Base-by-base conservation (phyloP, 2,329 filamentous ascomycete genomes). In the Aspergillus glaucus region DNA sequence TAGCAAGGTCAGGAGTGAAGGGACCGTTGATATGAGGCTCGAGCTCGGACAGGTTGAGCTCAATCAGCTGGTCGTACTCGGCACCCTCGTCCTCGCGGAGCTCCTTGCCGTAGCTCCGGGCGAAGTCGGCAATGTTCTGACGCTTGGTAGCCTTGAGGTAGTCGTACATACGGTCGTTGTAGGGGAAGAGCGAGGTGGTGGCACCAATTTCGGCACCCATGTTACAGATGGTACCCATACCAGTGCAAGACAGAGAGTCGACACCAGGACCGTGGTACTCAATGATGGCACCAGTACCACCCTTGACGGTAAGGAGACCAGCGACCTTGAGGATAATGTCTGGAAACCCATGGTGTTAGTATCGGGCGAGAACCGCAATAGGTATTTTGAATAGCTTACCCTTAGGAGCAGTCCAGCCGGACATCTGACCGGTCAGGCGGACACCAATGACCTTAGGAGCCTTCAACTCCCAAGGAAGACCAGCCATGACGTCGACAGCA, bases 11-110 rank as follows among this genome's bases (percentile, higher is more conserved):
- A 53, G 93, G 93, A 24, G 93, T 98, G 82, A 97, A 97, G 57
- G 93, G 93, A 58, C 93, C 93, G 79, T 98, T 98, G 78, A 98
- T 90, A 71, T 97, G 89, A 59, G 93, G 93, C 79, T 98, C 93
- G 44, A 98, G 86, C 74, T 92, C 87, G 50, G 82, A 86, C 48
- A 98, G 82, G 79, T 98, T 92, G 75, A 98, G 88, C 76, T 96
- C 92, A 64, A 97, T 89, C 59, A 96, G 74, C 75, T 97, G 81
- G 72, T 98, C 93, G 73, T 97, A 98, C 74, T 97, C 85, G 59
- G 88, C 88, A 60, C 89, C 89, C 74, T 94, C 79, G 61, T 98
- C 93, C 67, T 88, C 85, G 51, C 81, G 82, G 56, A 98, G 87
- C 63, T 95, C 89, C 62, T 88, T 79, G 60, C 88, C 86, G 70